Base-by-base conservation (phyloP, 331 rosid species). In the Quercus lobata region DNA sequence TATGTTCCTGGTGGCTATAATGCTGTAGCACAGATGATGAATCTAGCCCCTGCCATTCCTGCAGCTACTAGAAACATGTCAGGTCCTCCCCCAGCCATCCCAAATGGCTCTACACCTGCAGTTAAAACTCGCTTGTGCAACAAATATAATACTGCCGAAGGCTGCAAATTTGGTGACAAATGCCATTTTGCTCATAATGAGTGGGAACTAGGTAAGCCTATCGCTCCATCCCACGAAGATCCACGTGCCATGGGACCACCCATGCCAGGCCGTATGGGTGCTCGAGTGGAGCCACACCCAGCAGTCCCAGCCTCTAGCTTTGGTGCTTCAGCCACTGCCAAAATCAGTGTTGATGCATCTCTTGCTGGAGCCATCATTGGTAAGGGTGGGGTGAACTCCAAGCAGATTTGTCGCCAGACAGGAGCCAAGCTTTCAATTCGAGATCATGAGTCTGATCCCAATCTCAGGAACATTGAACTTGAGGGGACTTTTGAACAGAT, bases 181-280 rank as follows among this genome's bases (percentile, higher is more conserved):
- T 96, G 99, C 61, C 96, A 91, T 86, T 96, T 93, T 65, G 98
- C 99, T 11, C 99, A 96, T n/a, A 93, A 97, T 61, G 99, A 96
- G 80, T 88, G 99, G 98, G 99, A 93, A 77, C 90, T 96, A 54
- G 97, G 98, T 74, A 93, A 84, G 85, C 82, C 75, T 7, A 8
- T 86, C 52, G 87, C 92, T 76, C 88, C 75, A 25, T 84, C 94
- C 41, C 86, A 85, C 15, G 97, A 93, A 18, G 91, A 90, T 75
- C 93, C 91, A 62, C 93, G 89, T 24, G 6, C 83, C n/a, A 55
- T 83, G 84, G 91, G 89, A 72, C 90, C 90, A 72, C 90, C 90
- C 9, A 24, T 86, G 18, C 71, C 85, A 0, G 89, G 88, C 34
- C 93, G 93, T 61, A 69, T 89, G 56, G 34, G 74, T 58, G 83